These are phyloP conservation scores for Pythium utonaiense DNA, from an alignment of 352 stramenopile genomes.

Conservation along the genomic window DNA sequence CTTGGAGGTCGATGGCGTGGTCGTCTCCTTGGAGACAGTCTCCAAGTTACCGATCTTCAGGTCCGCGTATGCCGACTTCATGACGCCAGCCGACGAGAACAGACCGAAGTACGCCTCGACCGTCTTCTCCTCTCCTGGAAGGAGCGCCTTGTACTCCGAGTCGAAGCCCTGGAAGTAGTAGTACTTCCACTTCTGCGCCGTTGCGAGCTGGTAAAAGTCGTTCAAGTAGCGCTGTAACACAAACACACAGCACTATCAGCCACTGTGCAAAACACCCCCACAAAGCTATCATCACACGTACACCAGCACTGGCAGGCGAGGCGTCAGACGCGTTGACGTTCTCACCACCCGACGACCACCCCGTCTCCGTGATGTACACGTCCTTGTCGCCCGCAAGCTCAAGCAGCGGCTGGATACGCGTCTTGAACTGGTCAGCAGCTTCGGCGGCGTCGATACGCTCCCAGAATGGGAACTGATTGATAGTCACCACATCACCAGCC, in stretches of 20 bases:
- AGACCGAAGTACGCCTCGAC: conserved; percentile 81
- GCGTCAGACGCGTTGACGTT: conserved; percentile 59
- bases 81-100: conserved; percentile 52
- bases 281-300: conserved; percentile 2
- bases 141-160: conserved; percentile 70
- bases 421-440: conserved; percentile 67
- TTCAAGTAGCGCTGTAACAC: conserved; percentile 52
- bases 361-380: conserved; percentile 81
- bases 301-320: conserved; percentile 40
- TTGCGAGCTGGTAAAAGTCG: conserved; percentile 70
- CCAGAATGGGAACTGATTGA: conserved; percentile 88
- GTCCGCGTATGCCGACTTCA: conserved; percentile 62
- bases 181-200: conserved; percentile 72
- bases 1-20: background rate
- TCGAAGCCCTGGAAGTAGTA: conserved; percentile 88
- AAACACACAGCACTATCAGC: background rate
- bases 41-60: conserved; percentile 40
- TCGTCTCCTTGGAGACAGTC: conserved; percentile 9
- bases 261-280: conserved; percentile 5
- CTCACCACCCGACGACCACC: conserved; percentile 66
- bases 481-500: conserved; percentile 73
- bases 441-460: conserved; percentile 55
- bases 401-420: conserved; percentile 62
- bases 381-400: conserved; percentile 64
- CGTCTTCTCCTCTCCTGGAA: conserved; percentile 39